A percentile compares a stretch with the other conserved stretches of the same genome.
These are phyloP conservation scores for Triticum turgidum DNA, from an alignment of 176 grass and related monocot species.

Conservation along the genomic window DNA sequence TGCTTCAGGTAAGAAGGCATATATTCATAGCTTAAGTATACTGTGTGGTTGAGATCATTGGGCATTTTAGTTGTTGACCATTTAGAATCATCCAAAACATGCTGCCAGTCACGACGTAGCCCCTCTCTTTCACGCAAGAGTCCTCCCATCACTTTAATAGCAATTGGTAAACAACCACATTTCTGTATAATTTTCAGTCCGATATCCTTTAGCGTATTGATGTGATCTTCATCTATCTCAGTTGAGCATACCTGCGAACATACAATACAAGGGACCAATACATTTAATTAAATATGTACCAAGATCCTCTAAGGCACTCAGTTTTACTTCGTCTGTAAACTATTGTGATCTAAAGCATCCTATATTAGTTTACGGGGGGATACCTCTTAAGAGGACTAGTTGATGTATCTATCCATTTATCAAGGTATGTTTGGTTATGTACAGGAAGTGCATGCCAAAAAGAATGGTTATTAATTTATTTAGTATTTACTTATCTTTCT, in stretches of 20 bases:
- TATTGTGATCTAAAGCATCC: too few species aligned
- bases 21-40: not conserved
- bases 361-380: too few species aligned
- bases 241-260: not conserved
- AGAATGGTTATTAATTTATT: too few species aligned
- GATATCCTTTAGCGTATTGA: not conserved
- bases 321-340: not conserved
- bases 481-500: not conserved
- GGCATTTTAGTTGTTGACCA: not conserved
- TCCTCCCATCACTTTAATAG: not conserved
- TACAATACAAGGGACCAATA: not conserved
- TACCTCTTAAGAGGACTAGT: not conserved
- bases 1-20: not conserved
- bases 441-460: not conserved
- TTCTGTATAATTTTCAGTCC: not conserved
- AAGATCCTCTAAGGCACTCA: not conserved
- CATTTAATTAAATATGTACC: not conserved
- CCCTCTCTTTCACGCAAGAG: not conserved
- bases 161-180: not conserved
- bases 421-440: not conserved
- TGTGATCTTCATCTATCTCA: not conserved
- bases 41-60: not conserved
- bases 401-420: not conserved
- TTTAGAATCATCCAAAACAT: not conserved
- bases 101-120: not conserved